Evolutionary conservation across 352 stramenopile genomes (phyloP).

Genomic region (Globisporangium nunn): DNA sequence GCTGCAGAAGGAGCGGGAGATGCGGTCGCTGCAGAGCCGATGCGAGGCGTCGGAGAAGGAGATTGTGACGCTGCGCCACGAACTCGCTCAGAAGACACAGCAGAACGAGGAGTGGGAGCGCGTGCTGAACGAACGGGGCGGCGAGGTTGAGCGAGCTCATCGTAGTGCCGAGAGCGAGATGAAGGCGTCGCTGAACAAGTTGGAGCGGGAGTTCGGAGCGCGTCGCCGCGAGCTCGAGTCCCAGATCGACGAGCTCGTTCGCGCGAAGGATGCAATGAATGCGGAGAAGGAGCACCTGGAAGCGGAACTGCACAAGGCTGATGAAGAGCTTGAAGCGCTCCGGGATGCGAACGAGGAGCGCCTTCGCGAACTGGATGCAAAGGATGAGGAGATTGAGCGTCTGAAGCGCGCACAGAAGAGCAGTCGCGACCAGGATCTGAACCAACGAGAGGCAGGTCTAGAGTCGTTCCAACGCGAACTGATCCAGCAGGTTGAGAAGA

Average conservation of each 20-base stretch:
- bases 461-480: constrained; percentile 7
- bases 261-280: neutral
- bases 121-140: constrained; percentile 31
- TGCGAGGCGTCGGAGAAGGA: constrained; percentile 24
- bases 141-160: constrained; percentile 33
- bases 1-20: constrained; percentile 40
- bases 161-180: constrained; percentile 32
- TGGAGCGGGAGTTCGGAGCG: constrained; percentile 18
- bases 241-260: constrained; percentile 11
- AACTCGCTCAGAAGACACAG: constrained; percentile 17
- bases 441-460: neutral
- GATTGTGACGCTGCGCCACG: constrained; percentile 10
- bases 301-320: constrained; percentile 5
- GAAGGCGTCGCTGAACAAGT: constrained; percentile 21
- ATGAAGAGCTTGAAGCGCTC: constrained; percentile 4
- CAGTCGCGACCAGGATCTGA: neutral
- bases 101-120: constrained; percentile 22
- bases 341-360: neutral
- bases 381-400: constrained; percentile 3
- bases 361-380: neutral
- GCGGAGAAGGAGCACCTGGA: constrained; percentile 10
- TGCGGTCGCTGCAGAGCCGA: constrained; percentile 26
- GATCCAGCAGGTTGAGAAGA: constrained; percentile 6
- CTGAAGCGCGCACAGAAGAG: constrained; percentile 1
- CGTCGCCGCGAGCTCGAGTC: constrained; percentile 8